Percentiles rank a stretch among this genome's conserved stretches.
phyloP scores from a whole-genome alignment of 2,329 filamentous ascomycete species.

The Balansia obtecta region DNA sequence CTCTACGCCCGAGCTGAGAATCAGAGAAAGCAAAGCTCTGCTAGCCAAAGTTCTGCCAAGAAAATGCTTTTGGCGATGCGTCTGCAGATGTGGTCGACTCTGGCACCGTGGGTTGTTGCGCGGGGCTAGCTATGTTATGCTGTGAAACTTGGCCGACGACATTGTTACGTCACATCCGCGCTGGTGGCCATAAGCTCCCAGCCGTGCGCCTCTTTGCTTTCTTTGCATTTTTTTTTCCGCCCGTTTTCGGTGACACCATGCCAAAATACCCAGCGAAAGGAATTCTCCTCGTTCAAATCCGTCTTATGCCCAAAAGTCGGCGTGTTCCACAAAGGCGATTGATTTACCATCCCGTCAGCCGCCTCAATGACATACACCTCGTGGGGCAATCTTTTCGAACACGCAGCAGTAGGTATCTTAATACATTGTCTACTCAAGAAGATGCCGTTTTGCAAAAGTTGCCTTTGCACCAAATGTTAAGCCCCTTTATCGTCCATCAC shows the following conservation, averaged over 20 bases:
- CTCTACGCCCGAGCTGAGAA: background rate
- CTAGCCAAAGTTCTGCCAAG: background rate
- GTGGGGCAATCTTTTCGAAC: too few relatives aligned
- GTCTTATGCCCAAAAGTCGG: too few relatives aligned
- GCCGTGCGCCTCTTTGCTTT: background rate
- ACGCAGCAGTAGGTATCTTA: too few relatives aligned
- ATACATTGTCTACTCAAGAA: too few relatives aligned
- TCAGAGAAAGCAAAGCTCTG: background rate
- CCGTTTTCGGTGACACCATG: background rate
- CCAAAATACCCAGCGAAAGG: too few relatives aligned
- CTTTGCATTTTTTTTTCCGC: background rate
- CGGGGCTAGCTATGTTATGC: background rate
- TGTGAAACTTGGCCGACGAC: background rate
- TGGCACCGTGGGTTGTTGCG: background rate
- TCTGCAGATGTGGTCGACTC: background rate
- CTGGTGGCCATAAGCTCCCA: background rate
- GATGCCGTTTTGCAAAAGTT: too few relatives aligned
- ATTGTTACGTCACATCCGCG: slow-evolving; percentile 3
- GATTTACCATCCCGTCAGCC: too few relatives aligned
- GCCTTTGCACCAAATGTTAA: too few relatives aligned
- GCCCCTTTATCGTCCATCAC: too few relatives aligned
- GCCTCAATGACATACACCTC: too few relatives aligned
- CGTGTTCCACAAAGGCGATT: too few relatives aligned
- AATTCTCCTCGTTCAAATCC: too few relatives aligned
- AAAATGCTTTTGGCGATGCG: background rate